Evolutionary conservation across 1,139 yeast genomes (phyloP), one percentile per base, ranked within the genome.

Genomic region (Lodderomyces margitis): DNA sequence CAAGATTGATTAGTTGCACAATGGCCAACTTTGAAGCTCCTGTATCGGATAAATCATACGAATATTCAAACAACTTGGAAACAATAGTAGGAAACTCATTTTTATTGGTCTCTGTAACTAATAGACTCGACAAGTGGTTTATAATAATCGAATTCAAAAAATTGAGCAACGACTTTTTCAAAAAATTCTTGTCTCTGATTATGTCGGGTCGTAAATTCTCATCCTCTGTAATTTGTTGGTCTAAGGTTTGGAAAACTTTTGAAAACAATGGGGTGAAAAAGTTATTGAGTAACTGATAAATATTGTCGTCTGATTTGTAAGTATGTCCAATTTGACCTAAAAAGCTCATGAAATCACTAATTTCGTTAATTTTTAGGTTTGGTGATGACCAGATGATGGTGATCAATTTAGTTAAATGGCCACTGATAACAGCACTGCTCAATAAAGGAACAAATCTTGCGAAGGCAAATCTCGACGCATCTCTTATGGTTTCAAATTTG

Each of bases 311-410:
- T 37, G 70, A 69, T 54, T 80, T 78, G 62, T 84, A 88, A 53
- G 74, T 78, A 61, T 92, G 98, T 38, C 86, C 80, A 47, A 92
- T 77, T 62, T 92, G 98, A 6, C 96, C 94, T 51, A 92, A 68
- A 58, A 92, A 92, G 39, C 92, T 78, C 44, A 89, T 66, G 57
- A 94, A 89, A 56, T 88, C 96, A 36, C 78, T 74, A 57, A 91
- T 66, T 58, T 92, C 98, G 38, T 70, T 63, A 7, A 78, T 65
- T 46, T 76, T 80, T 50, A 84, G 63, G 54, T 80, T 75, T 37
- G 77, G 79, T n/a, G 86, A 77, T 6, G 81, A 78, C 58, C 94
- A 72, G 40, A 87, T 70, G n/a, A 85, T 69, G 2, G 87, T 78
- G 45, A 92, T 80, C 45, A 91, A 74, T 55, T 88, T 83, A 45